Conservation (phyloP, 257 asterid genomes). For the Prunella vulgaris region DNA sequence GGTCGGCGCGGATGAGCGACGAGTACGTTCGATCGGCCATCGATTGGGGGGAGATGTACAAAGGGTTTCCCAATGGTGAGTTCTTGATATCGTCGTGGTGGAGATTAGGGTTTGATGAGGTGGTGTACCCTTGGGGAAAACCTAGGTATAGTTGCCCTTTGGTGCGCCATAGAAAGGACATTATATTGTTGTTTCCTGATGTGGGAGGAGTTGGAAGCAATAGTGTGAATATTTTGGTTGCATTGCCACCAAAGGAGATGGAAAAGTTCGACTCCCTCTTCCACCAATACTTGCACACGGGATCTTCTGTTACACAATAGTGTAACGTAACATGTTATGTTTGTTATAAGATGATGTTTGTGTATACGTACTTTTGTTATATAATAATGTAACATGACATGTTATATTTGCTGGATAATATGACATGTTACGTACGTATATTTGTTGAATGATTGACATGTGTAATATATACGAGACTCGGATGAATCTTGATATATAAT, state of each 20-base stretch:
- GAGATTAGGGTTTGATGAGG: constrained; percentile 75
- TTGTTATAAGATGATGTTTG: too few species aligned
- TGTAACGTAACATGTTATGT: too few species aligned
- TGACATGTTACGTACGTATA: too few species aligned
- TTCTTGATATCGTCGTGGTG: constrained; percentile 89
- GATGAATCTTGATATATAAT: too few species aligned
- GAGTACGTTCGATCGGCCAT: constrained; percentile 73
- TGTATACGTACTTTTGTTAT: too few species aligned
- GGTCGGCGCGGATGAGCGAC: constrained; percentile 53
- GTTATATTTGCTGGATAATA: neutral
- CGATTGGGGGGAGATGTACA: constrained; percentile 82
- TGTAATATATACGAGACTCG: too few species aligned
- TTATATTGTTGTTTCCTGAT: constrained; percentile 64
- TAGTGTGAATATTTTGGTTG: constrained; percentile 77
- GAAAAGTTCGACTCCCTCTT: constrained; percentile 48
- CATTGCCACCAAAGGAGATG: constrained; percentile 72
- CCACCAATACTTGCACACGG: constrained; percentile 21
- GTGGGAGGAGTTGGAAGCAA: constrained; percentile 32
- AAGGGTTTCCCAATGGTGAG: constrained; percentile 90
- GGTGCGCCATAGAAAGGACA: constrained; percentile 71
- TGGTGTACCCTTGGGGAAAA: constrained; percentile 83
- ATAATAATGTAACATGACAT: neutral
- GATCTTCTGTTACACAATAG: neutral
- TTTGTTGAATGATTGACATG: neutral
- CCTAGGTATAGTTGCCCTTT: constrained; percentile 79